Base-by-base conservation (phyloP, 805 yeast genomes). In the Lachancea nothofagi region DNA sequence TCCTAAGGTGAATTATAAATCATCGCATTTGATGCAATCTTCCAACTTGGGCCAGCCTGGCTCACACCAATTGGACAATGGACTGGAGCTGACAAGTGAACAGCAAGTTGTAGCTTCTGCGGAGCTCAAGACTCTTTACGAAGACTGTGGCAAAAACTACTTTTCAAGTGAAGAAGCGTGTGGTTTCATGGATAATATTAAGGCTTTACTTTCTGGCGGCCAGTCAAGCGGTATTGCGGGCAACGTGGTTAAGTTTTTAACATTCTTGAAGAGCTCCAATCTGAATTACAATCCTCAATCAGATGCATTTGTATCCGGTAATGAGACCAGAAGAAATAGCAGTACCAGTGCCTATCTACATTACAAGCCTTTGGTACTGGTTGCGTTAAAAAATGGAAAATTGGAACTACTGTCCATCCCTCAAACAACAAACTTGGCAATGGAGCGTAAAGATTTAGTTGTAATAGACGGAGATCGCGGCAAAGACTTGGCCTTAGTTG, bases 381-480 rank as follows among this genome's bases (percentile, higher is more conserved):
- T 77, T 5, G 63, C 77, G 18, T 70, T 77, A 48, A 79, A 79
- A 46, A 74, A 78, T 42, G 83, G 84, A 14, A 78, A 80, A 56
- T 66, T 80, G 49, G 94, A 84, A 57, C 70, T 83, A 22, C 67
- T 82, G 29, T 78, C 86, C 2, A 74, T 78, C 24, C 83, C 87
- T 3, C 71, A 72, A 43, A 75, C 74, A 50, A 74, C 87, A 10
- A 82, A 81, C 51, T 65, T 83, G 36, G 61, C 62, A 36, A 64
- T 83, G 44, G 71, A 69, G 45, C 68, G 74, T 32, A 69, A 75
- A 41, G 93, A 84, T 59, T 68, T 83, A 53, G 83, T 83, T 7
- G 77, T 83, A 14, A 81, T 82, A 41, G 93, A 84, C 62, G 94
- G 93, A 40, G 94, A 84, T 57, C 69, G 93, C 45, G 94, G 94